Evolutionary conservation across 2,329 filamentous ascomycete species (phyloP).

Genomic region (Aspergillus pseudoterreus): DNA sequence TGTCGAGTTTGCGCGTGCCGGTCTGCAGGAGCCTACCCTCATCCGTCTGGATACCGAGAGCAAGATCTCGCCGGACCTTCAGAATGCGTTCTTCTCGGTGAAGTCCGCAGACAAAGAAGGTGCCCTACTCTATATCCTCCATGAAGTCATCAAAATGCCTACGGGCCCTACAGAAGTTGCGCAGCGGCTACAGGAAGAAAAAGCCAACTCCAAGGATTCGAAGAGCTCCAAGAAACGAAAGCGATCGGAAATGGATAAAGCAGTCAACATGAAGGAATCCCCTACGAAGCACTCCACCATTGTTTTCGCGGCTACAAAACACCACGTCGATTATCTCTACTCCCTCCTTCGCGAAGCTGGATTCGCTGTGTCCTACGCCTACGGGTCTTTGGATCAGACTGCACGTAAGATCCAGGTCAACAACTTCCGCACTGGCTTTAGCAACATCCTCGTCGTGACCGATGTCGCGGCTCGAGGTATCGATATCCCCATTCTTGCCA

Average conservation of each 20-base stretch:
- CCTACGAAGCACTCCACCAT: slow-evolving; percentile 91
- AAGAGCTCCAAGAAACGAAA: slow-evolving; percentile 46
- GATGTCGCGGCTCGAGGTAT: slow-evolving; percentile 96
- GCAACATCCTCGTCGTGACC: slow-evolving; percentile 90
- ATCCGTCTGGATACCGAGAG: slow-evolving; percentile 90
- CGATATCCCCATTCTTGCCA: slow-evolving; percentile 91
- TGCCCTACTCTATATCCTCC: slow-evolving; percentile 79
- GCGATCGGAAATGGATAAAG: slow-evolving; percentile 46
- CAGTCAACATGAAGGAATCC: slow-evolving; percentile 58
- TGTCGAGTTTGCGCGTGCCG: slow-evolving; percentile 92
- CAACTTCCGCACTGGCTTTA: slow-evolving; percentile 77
- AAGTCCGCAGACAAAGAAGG: slow-evolving; percentile 94
- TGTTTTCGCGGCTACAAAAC: slow-evolving; percentile 90
- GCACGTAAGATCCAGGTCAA: slow-evolving; percentile 90
- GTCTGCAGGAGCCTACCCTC: slow-evolving; percentile 85
- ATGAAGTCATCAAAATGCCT: slow-evolving; percentile 91
- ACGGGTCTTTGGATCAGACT: slow-evolving; percentile 90
- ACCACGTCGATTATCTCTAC: slow-evolving; percentile 92
- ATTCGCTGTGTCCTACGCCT: slow-evolving; percentile 89
- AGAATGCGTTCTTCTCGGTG: slow-evolving; percentile 90
- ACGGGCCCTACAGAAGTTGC: slow-evolving; percentile 57
- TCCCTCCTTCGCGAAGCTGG: slow-evolving; percentile 74
- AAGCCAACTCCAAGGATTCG: slow-evolving; percentile 39
- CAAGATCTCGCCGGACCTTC: slow-evolving; percentile 93
- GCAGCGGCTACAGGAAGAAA: slow-evolving; percentile 43